phyloP scores from a whole-genome alignment of 1,284 basidiomycete species.

The Sporisorium scitamineum region DNA sequence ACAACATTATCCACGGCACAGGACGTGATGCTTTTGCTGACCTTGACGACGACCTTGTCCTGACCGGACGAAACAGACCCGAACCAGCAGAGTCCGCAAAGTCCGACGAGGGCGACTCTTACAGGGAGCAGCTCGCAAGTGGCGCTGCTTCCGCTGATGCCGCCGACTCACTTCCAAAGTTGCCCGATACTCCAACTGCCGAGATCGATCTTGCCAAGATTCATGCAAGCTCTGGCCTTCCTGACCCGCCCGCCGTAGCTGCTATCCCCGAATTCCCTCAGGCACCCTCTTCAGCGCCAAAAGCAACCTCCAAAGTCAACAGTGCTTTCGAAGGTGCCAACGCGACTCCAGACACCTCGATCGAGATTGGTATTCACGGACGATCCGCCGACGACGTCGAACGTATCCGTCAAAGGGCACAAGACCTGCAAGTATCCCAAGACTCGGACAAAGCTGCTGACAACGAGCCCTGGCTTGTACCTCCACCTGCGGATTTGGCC shows the following conservation, averaged over 20 bases:
- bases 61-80: constrained; percentile 44
- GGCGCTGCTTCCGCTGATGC: constrained; percentile 4
- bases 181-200: constrained; percentile 44
- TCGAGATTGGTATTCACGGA: constrained; percentile 57
- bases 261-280: constrained; percentile 50
- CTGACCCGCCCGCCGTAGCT: constrained; percentile 10
- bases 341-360: constrained; percentile 41
- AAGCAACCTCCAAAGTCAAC: constrained; percentile 18
- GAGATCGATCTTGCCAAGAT: constrained; percentile 48
- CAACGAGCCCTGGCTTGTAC: constrained; percentile 41
- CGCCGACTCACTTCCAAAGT: constrained; percentile 27
- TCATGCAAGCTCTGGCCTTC: constrained; percentile 17
- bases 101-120: background rate
- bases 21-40: constrained; percentile 61
- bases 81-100: constrained; percentile 10
- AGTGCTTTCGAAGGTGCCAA: constrained; percentile 21
- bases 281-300: constrained; percentile 45
- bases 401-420: constrained; percentile 37
- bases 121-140: constrained; percentile 13
- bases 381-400: constrained; percentile 51
- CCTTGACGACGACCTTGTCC: constrained; percentile 51
- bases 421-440: constrained; percentile 35
- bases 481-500: constrained; percentile 22
- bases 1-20: constrained; percentile 39
- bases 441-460: constrained; percentile 9